These are phyloP conservation scores for Lipomyces sp. DNA, from an alignment of 805 yeast species.

Conservation along the genomic window DNA sequence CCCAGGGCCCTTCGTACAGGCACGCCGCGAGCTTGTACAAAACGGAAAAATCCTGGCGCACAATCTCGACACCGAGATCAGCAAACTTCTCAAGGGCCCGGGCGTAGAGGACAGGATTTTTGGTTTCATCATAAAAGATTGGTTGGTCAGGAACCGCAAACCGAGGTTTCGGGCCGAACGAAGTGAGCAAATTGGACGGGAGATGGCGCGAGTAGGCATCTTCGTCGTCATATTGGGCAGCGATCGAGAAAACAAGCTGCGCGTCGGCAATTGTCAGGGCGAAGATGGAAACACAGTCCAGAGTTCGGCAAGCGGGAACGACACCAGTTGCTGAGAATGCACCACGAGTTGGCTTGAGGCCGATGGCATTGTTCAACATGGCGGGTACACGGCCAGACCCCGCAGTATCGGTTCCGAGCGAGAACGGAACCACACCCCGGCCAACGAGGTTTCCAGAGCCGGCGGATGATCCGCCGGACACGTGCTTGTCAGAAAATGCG, in stretches of 20 bases:
- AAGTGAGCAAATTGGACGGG: conserved; percentile 67
- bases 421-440: conserved; percentile 83
- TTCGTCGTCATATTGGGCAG: conserved; percentile 72
- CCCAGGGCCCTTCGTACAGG: conserved; percentile 99
- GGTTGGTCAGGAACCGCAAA: conserved; percentile 78
- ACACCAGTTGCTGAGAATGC: conserved; percentile 85
- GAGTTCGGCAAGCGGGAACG: conserved; percentile 95
- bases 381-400: conserved; percentile 99
- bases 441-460: conserved; percentile 95
- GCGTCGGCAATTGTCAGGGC: conserved; percentile 81
- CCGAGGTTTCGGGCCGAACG: conserved; percentile 62
- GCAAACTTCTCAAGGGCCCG: conserved; percentile 61
- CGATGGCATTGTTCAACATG: conserved; percentile 85
- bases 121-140: conserved; percentile 79
- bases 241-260: conserved; percentile 69
- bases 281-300: conserved; percentile 90
- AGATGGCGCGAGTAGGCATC: conserved; percentile 82
- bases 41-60: conserved; percentile 72
- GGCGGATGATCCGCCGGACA: conserved; percentile 93
- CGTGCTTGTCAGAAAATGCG: conserved; percentile 75
- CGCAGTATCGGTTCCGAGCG: conserved; percentile 96
- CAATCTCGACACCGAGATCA: conserved; percentile 63
- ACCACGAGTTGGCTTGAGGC: conserved; percentile 92
- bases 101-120: conserved; percentile 72
- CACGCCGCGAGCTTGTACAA: conserved; percentile 81